These are phyloP conservation scores for Wickerhamomyces hampshirensis DNA, from an alignment of 805 yeast genomes.

Conservation along the genomic window DNA sequence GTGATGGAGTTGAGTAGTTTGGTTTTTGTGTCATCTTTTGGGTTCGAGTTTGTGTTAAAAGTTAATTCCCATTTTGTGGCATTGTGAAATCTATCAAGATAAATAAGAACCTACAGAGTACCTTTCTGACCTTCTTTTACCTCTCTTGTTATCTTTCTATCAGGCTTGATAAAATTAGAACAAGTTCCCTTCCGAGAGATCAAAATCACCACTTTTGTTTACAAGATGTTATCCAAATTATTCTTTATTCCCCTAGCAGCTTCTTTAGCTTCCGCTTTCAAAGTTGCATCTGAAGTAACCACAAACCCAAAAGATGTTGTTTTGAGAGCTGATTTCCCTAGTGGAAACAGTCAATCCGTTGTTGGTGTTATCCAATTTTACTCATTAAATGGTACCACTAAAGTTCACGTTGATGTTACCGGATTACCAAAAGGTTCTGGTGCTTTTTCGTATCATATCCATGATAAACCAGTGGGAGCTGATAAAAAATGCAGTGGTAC, in stretches of 20 bases:
- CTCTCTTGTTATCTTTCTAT: no score
- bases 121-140: no score
- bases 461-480: conserved; percentile 49
- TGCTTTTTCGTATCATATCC: conserved; percentile 67
- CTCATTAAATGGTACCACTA: conserved; percentile 53
- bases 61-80: no score
- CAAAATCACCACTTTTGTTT: not conserved
- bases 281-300: conserved; percentile 12
- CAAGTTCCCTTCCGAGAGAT: not conserved
- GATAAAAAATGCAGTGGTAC: conserved; percentile 49
- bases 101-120: no score
- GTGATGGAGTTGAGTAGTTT: no score
- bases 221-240: conserved; percentile 11
- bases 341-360: conserved; percentile 29
- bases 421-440: conserved; percentile 66
- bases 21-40: no score
- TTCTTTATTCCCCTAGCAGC: conserved; percentile 9
- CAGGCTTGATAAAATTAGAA: no score
- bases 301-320: conserved; percentile 24
- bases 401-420: conserved; percentile 66
- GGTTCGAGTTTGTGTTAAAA: no score
- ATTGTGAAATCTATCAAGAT: no score
- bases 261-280: conserved; percentile 8
- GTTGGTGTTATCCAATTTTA: conserved; percentile 56
- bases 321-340: conserved; percentile 27